phyloP scores from a whole-genome alignment of 768 basidiomycete species.

The Hypholoma sublateritium region DNA sequence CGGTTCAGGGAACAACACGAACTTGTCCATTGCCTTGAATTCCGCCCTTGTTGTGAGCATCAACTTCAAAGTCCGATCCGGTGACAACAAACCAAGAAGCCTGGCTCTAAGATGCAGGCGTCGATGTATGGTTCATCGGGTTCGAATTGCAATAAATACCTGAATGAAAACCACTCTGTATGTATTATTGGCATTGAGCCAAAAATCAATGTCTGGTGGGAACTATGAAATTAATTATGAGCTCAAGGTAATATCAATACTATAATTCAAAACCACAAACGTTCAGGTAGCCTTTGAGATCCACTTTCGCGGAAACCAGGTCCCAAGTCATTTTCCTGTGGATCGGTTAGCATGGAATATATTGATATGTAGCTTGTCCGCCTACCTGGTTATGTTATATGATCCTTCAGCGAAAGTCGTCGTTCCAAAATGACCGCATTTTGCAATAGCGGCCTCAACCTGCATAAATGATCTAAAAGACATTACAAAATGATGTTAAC shows the following conservation, averaged over 20 bases:
- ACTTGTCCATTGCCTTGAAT: conserved; percentile 62
- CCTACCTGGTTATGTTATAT: conserved; percentile 52
- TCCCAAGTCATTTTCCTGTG: conserved; percentile 56
- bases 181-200: conserved; percentile 54
- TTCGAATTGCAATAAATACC: conserved; percentile 21
- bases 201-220: conserved; percentile 51
- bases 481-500: not conserved
- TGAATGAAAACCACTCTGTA: conserved; percentile 65
- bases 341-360: not conserved
- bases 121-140: not conserved
- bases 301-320: conserved; percentile 39
- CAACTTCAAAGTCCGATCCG: conserved; percentile 52
- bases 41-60: conserved; percentile 55
- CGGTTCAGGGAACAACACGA: not conserved
- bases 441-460: conserved; percentile 48
- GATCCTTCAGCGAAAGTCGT: conserved; percentile 43
- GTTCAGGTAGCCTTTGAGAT: conserved; percentile 45
- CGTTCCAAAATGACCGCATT: conserved; percentile 47
- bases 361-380: not conserved
- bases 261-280: conserved; percentile 23
- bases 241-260: not conserved
- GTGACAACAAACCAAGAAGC: conserved; percentile 66
- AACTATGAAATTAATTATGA: conserved; percentile 36
- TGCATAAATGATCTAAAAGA: conserved; percentile 14
- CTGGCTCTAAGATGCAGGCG: conserved; percentile 40